phyloP scores from a whole-genome alignment of 2,329 filamentous ascomycete genomes.

The Colletotrichum brevisporum region DNA sequence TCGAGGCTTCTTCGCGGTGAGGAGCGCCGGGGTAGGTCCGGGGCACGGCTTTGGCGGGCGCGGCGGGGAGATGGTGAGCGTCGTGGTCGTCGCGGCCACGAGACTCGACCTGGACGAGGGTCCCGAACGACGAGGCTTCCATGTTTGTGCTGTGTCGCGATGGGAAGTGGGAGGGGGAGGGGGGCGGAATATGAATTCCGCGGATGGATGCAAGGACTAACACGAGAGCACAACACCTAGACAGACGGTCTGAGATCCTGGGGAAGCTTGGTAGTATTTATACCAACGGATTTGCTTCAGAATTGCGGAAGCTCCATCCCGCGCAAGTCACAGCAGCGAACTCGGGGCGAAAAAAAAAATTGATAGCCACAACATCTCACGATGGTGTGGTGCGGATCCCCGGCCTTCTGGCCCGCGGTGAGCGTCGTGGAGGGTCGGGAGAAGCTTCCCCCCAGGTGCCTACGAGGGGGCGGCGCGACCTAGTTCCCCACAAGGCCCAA shows the following conservation, averaged over 20 bases:
- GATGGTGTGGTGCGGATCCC: slow-evolving; percentile 24
- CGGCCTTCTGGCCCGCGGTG: neutral
- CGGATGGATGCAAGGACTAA: no score
- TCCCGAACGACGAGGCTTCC: slow-evolving; percentile 51
- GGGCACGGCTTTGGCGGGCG: slow-evolving; percentile 54
- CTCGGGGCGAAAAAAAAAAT: neutral
- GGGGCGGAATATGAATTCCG: no score
- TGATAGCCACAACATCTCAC: slow-evolving; percentile 12
- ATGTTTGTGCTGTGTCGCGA: slow-evolving; percentile 41
- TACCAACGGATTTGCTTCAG: neutral
- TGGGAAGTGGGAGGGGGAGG: neutral
- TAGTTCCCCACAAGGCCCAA: slow-evolving; percentile 1
- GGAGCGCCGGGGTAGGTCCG: slow-evolving; percentile 57
- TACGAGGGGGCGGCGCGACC: slow-evolving; percentile 1
- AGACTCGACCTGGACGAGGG: slow-evolving; percentile 51
- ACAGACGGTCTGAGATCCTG: no score
- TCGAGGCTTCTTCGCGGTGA: slow-evolving; percentile 46
- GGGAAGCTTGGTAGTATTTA: no score
- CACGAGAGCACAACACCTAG: neutral
- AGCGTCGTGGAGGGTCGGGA: neutral
- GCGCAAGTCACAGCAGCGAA: neutral
- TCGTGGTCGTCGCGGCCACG: slow-evolving; percentile 38
- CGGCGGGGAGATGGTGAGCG: slow-evolving; percentile 43
- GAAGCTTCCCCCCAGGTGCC: neutral
- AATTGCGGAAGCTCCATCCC: neutral